A percentile compares a stretch with the other conserved stretches of the same genome.
phyloP scores from a whole-genome alignment of 352 stramenopile species.

The Pythium aphanidermatum region DNA sequence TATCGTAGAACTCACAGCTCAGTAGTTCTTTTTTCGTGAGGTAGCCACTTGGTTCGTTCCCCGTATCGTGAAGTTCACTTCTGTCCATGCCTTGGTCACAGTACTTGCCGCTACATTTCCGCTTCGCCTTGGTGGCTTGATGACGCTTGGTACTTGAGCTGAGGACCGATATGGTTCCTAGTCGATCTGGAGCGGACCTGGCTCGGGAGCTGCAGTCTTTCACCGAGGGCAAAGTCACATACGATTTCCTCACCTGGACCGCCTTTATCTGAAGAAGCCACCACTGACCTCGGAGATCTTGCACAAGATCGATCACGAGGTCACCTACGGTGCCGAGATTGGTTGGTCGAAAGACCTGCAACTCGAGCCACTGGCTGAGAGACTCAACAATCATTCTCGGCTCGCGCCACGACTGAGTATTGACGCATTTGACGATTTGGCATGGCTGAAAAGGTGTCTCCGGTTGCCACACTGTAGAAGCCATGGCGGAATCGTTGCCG shows the following conservation, averaged over 20 bases:
- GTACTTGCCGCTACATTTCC: slow-evolving; percentile 30
- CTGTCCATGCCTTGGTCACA: slow-evolving; percentile 2
- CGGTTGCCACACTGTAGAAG: slow-evolving; percentile 5
- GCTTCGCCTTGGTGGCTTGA: slow-evolving; percentile 13
- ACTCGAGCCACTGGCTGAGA: slow-evolving; percentile 31
- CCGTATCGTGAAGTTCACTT: neutral
- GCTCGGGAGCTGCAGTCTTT: slow-evolving; percentile 21
- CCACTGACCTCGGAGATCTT: slow-evolving; percentile 45
- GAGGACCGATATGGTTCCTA: slow-evolving; percentile 16
- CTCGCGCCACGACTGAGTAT: slow-evolving; percentile 42
- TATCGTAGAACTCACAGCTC: slow-evolving; percentile 62
- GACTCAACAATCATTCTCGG: slow-evolving; percentile 33
- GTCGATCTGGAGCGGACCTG: slow-evolving; percentile 37
- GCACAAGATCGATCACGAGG: slow-evolving; percentile 49
- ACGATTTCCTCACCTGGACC: slow-evolving; percentile 30
- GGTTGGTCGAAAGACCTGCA: slow-evolving; percentile 20
- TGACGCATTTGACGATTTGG: slow-evolving; percentile 54
- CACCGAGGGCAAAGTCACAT: neutral
- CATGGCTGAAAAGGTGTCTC: slow-evolving; percentile 21
- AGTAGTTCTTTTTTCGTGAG: slow-evolving; percentile 62
- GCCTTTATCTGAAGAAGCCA: slow-evolving; percentile 71
- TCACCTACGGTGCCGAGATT: slow-evolving; percentile 25
- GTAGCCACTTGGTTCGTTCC: slow-evolving; percentile 26
- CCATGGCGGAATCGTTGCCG: slow-evolving; percentile 8
- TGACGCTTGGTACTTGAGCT: neutral